phyloP scores from a whole-genome alignment of 2,329 filamentous ascomycete species.

The Exophiala spinifera region DNA sequence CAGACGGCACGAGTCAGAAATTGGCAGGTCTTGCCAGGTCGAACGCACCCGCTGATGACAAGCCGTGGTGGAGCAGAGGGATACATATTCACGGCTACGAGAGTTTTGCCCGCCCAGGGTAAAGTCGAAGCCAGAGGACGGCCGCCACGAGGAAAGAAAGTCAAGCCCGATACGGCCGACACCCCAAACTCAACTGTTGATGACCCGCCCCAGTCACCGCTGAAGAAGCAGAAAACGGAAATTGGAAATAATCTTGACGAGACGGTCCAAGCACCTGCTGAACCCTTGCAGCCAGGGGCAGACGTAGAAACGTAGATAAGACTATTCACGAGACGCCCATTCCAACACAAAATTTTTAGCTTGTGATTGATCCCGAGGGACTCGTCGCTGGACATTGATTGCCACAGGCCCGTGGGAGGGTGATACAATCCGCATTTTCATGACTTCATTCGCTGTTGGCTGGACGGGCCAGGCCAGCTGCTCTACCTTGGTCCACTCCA shows the following conservation, averaged over 20 bases:
- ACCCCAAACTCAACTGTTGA: slow-evolving; percentile 18
- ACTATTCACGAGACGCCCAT: background rate
- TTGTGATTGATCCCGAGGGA: background rate
- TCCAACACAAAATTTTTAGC: background rate
- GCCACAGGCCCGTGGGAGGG: too few species aligned
- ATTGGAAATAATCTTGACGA: background rate
- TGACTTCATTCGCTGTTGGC: background rate
- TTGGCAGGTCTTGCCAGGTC: slow-evolving; percentile 88
- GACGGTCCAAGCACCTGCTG: background rate
- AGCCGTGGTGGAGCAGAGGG: slow-evolving; percentile 82
- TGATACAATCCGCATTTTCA: background rate
- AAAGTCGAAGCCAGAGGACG: slow-evolving; percentile 82
- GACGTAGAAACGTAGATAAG: slow-evolving; percentile 5
- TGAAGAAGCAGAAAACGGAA: slow-evolving; percentile 21
- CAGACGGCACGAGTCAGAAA: slow-evolving; percentile 74
- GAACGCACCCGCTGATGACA: slow-evolving; percentile 95
- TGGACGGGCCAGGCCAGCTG: background rate
- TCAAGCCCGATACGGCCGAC: slow-evolving; percentile 4
- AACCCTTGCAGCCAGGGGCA: slow-evolving; percentile 2
- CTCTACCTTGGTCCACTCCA: background rate
- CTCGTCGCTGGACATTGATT: too few species aligned
- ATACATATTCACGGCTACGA: slow-evolving; percentile 80
- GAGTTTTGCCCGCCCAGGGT: slow-evolving; percentile 69
- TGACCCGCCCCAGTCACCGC: slow-evolving; percentile 17
- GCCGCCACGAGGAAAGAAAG: slow-evolving; percentile 53